A percentile compares a stretch with the other conserved stretches of the same genome.
Conservation (phyloP, 2,329 filamentous ascomycete genomes). For the Ophiosphaerella korrae region DNA sequence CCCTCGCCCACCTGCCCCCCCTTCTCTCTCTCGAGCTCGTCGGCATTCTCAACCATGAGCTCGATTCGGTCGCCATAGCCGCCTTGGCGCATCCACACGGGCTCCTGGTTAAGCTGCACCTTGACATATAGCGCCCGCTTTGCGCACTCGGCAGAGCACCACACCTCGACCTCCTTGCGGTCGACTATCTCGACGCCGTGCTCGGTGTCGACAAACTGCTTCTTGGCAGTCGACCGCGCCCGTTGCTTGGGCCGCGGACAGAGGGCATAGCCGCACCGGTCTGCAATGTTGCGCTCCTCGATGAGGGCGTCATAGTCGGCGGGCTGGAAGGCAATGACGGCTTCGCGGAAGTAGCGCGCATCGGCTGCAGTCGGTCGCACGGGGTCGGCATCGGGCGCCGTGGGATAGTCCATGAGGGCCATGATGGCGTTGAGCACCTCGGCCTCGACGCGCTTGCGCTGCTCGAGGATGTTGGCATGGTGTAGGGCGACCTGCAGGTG, state of each 20-base stretch:
- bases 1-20: too few relatives aligned
- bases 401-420: slow-evolving; percentile 69
- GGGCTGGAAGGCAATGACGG: slow-evolving; percentile 77
- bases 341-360: slow-evolving; percentile 65
- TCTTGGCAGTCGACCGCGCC: slow-evolving; percentile 54
- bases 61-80: slow-evolving; percentile 46
- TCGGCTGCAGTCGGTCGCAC: slow-evolving; percentile 63
- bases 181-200: slow-evolving; percentile 68
- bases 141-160: slow-evolving; percentile 83
- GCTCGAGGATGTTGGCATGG: slow-evolving; percentile 81
- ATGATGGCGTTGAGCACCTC: slow-evolving; percentile 75
- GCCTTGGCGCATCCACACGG: slow-evolving; percentile 79
- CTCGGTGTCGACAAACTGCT: slow-evolving; percentile 69
- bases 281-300: slow-evolving; percentile 83
- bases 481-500: slow-evolving; percentile 72
- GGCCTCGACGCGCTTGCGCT: slow-evolving; percentile 77
- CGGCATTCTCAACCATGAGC: slow-evolving; percentile 46
- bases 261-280: slow-evolving; percentile 81
- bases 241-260: slow-evolving; percentile 69
- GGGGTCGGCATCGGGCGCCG: slow-evolving; percentile 57
- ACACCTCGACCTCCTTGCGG: slow-evolving; percentile 76
- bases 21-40: slow-evolving; percentile 35
- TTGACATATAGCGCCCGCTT: slow-evolving; percentile 82
- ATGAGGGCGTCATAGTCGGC: slow-evolving; percentile 88
- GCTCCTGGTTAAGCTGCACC: slow-evolving; percentile 83